These are phyloP conservation scores for Waltergamsia citrina DNA, from an alignment of 2,329 filamentous ascomycete genomes.

Conservation along the genomic window DNA sequence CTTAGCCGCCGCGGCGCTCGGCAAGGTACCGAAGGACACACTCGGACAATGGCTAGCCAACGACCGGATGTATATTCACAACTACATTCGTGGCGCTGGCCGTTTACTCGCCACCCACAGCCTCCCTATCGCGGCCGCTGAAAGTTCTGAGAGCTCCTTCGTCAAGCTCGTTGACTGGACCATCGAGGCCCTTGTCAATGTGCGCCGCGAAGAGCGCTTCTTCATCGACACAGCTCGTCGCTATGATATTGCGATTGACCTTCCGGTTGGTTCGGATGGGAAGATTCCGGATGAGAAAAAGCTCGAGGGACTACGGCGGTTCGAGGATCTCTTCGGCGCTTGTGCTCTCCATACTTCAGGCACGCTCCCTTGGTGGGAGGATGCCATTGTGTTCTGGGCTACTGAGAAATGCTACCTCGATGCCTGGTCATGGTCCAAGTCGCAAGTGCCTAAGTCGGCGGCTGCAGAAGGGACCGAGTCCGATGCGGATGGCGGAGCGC, in stretches of 20 bases:
- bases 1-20: conserved; percentile 53
- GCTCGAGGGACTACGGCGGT: conserved; percentile 26
- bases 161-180: conserved; percentile 46
- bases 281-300: conserved; percentile 19
- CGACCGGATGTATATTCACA: conserved; percentile 62
- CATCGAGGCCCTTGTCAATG: conserved; percentile 54
- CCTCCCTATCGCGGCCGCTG: conserved; percentile 7
- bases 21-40: conserved; percentile 43
- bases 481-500: conserved; percentile 54
- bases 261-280: conserved; percentile 12
- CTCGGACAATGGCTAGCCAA: conserved; percentile 62
- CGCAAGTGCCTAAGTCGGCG: conserved; percentile 17
- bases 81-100: conserved; percentile 59
- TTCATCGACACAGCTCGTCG: conserved; percentile 54
- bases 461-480: conserved; percentile 5
- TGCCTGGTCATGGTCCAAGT: conserved; percentile 45
- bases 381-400: conserved; percentile 66
- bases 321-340: conserved; percentile 41
- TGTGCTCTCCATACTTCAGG: conserved; percentile 34
- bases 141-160: neutral
- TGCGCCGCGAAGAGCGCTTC: conserved; percentile 57
- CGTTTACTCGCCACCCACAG: conserved; percentile 52
- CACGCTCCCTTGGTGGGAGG: conserved; percentile 48
- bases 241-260: conserved; percentile 45
- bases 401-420: conserved; percentile 58